Evolutionary conservation across 176 grass and related monocot genomes (phyloP).

Genomic region (Melocanna baccifera): DNA sequence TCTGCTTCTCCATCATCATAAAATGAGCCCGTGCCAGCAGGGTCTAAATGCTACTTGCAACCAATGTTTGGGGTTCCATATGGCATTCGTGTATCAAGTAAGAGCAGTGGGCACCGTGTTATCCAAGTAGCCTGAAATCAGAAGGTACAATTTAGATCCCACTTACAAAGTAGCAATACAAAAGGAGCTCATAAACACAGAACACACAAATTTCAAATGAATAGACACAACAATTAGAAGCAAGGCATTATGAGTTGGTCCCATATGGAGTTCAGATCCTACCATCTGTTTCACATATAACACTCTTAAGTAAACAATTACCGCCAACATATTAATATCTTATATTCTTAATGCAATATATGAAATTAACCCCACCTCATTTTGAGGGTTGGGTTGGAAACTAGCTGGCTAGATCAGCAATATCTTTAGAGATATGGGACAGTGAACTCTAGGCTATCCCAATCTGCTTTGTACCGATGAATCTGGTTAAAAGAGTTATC

Average conservation of each 20-base stretch:
- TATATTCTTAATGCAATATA: background rate
- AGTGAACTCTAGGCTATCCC: background rate
- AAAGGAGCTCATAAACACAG: background rate
- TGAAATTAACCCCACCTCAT: background rate
- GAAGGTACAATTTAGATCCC: constrained; percentile 30
- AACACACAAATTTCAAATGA: background rate
- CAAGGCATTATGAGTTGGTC: background rate
- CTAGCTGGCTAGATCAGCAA: background rate
- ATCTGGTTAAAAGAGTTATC: background rate
- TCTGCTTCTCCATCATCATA: constrained; percentile 97
- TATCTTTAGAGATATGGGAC: background rate
- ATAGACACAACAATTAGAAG: background rate
- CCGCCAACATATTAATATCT: background rate
- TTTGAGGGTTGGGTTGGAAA: background rate
- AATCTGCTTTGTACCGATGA: background rate
- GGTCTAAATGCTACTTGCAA: constrained; percentile 84
- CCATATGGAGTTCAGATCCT: background rate
- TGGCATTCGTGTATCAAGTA: constrained; percentile 90
- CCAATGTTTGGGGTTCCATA: constrained; percentile 62
- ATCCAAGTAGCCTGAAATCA: constrained; percentile 70
- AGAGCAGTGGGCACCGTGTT: constrained; percentile 75
- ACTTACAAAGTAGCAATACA: constrained; percentile 9
- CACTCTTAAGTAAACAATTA: background rate
- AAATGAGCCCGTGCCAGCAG: constrained; percentile 85
- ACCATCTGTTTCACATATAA: constrained; percentile 6